Evolutionary conservation across 495 filamentous ascomycete genomes (phyloP).

Genomic region (Penicillium egyptiacum): DNA sequence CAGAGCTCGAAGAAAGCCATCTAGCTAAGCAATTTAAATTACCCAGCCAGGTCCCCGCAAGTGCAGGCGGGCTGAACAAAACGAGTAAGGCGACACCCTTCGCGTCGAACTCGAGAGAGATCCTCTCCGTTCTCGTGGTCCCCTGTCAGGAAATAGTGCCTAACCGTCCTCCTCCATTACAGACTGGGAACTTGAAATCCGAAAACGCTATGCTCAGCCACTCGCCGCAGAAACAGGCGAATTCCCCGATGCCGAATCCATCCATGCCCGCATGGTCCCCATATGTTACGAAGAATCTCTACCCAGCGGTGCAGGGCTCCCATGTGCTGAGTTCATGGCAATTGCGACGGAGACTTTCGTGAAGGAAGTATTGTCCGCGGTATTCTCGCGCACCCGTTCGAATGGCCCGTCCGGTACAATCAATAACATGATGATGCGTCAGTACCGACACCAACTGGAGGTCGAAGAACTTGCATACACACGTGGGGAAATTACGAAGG

Average conservation of each 20-base stretch:
- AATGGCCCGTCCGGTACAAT: constrained; percentile 73
- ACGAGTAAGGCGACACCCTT: constrained; percentile 66
- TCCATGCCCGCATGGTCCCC: constrained; percentile 83
- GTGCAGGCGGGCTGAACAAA: constrained; percentile 78
- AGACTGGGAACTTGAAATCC: constrained; percentile 91
- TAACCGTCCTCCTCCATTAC: constrained; percentile 20
- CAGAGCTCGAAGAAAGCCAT: constrained; percentile 66
- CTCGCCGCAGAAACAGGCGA: constrained; percentile 87
- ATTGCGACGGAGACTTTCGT: constrained; percentile 89
- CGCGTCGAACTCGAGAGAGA: constrained; percentile 6
- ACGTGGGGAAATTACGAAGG: constrained; percentile 68
- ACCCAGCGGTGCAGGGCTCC: constrained; percentile 64
- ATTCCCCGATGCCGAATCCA: constrained; percentile 79
- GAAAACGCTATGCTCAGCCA: constrained; percentile 85
- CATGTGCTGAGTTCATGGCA: constrained; percentile 82
- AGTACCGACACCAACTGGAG: constrained; percentile 70
- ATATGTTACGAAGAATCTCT: constrained; percentile 94
- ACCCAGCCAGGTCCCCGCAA: constrained; percentile 74
- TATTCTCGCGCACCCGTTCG: constrained; percentile 74
- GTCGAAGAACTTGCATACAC: constrained; percentile 68
- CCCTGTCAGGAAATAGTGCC: constrained; percentile 9
- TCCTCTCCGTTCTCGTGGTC: constrained; percentile 10
- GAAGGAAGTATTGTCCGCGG: constrained; percentile 78
- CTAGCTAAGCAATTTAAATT: constrained; percentile 64
- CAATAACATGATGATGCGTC: constrained; percentile 74